These are phyloP conservation scores for Leccinum griseonigrum DNA, from an alignment of 1,284 basidiomycete species.

Conservation along the genomic window DNA sequence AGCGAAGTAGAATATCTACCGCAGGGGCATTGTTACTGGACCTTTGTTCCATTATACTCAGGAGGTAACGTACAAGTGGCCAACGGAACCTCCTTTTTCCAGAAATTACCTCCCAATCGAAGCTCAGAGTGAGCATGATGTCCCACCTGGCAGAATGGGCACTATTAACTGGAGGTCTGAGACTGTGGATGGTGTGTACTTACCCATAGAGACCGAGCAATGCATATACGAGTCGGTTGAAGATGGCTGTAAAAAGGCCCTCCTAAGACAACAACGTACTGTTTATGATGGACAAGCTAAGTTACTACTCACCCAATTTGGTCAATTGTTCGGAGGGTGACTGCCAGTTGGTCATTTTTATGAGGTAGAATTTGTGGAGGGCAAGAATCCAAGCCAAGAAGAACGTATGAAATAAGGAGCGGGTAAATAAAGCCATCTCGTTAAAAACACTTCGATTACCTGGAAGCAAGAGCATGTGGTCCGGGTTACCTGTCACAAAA, in stretches of 20 bases:
- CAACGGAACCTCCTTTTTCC: conserved; percentile 33
- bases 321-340: no score
- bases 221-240: conserved; percentile 27
- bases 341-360: no score
- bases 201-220: conserved; percentile 31
- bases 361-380: no score
- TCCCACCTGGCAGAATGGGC: conserved; percentile 24
- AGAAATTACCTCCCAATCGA: conserved; percentile 29
- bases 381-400: no score
- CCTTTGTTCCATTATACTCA: neutral
- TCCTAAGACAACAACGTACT: no score
- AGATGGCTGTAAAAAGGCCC: conserved; percentile 14
- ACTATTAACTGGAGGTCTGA: conserved; percentile 2
- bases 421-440: no score
- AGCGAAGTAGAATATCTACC: conserved; percentile 30
- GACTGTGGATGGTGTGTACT: neutral
- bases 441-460: no score
- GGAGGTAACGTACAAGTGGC: conserved; percentile 24
- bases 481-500: no score
- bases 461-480: no score
- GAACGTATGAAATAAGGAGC: no score
- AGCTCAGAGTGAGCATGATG: conserved; percentile 29
- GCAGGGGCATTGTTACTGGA: neutral
- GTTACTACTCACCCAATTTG: conserved; percentile 14
- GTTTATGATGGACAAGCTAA: neutral